Evolutionary conservation across 441 rosid genomes (phyloP).

Genomic region (Euphorbia celastroides): DNA sequence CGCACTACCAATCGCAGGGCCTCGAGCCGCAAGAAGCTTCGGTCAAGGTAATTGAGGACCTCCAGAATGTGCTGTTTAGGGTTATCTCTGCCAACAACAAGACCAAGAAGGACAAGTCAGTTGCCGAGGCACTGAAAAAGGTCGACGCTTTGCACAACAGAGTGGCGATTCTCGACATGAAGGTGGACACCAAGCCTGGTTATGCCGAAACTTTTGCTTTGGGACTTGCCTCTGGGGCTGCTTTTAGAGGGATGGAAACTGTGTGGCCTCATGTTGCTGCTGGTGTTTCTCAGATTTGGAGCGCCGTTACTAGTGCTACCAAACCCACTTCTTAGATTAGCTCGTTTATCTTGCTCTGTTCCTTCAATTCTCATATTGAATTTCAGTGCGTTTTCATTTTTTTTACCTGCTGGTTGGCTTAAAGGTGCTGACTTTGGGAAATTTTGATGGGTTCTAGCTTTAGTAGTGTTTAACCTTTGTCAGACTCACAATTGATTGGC

Average conservation of each 20-base stretch:
- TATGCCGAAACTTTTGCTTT: slow-evolving; percentile 49
- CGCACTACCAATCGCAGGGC: slow-evolving; percentile 73
- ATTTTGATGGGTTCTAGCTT: neutral
- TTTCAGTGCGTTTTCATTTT: neutral
- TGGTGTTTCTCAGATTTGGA: slow-evolving; percentile 64
- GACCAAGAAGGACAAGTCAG: slow-evolving; percentile 41
- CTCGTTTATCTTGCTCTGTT: neutral
- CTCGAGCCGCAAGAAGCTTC: slow-evolving; percentile 70
- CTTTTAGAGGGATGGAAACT: slow-evolving; percentile 48
- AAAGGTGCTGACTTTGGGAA: neutral
- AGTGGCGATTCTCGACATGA: slow-evolving; percentile 67
- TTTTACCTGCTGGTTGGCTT: neutral
- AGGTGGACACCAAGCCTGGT: slow-evolving; percentile 83
- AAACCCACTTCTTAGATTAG: slow-evolving; percentile 27
- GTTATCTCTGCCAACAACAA: slow-evolving; percentile 39
- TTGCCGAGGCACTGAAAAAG: slow-evolving; percentile 46
- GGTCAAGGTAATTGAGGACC: slow-evolving; percentile 78
- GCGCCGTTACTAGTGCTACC: slow-evolving; percentile 46
- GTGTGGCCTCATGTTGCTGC: slow-evolving; percentile 51
- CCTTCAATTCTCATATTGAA: neutral
- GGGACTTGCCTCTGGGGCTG: slow-evolving; percentile 70
- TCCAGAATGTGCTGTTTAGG: slow-evolving; percentile 61
- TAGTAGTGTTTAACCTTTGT: neutral
- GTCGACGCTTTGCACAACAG: slow-evolving; percentile 51
- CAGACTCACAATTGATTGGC: too few species aligned